Evolutionary conservation across 108 stramenopile species (phyloP), one percentile per base, ranked within the genome.

Genomic region (Fragilariopsis cylindrus): DNA sequence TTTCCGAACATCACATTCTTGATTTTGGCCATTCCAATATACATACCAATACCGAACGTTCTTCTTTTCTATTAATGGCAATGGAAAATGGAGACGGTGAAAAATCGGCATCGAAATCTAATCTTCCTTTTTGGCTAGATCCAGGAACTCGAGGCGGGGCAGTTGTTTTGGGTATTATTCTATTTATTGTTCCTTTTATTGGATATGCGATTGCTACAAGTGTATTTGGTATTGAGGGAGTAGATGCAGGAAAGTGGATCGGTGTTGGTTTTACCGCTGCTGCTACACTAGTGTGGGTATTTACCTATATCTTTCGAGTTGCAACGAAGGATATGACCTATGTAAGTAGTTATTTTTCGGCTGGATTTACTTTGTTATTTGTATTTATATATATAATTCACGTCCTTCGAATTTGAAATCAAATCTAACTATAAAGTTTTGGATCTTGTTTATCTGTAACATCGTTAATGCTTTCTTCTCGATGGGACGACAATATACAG

Each of bases 311-410:
- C 57, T 97, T 97, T 73, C 88, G 98, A 63, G 98, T 98, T 6
- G 96, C 95, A 2, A 97, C 93, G 44, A 98, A 98, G 75, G 95
- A 97, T 78, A 98, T 98, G 98, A 98, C 98, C n/a, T 98, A 98
- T 87, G 95, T 82, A 69, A 79, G 87, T 87, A 30, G 9, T 44
- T 18, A 62, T n/a, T 62, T n/a, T 21, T 30, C 30, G 30, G 30
- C 1, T 13, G 13, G 43, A 45, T 52, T 13, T 13, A 52, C 65
- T 39, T 30, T 30, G 30, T 30, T 30, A 30, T 30, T 30, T 30
- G 30, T 30, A 30, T 30, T 30, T 30, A 30, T 30, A 30, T 30
- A 30, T 30, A 30, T 30, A 30, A 30, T 30, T 30, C 30, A 30
- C 30, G 30, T 30, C 30, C 30, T 30, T 2, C 30, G 30, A 30